Evolutionary conservation across 139 green algal genomes (phyloP).

Genomic region (Zygnema circumcarinatum): DNA sequence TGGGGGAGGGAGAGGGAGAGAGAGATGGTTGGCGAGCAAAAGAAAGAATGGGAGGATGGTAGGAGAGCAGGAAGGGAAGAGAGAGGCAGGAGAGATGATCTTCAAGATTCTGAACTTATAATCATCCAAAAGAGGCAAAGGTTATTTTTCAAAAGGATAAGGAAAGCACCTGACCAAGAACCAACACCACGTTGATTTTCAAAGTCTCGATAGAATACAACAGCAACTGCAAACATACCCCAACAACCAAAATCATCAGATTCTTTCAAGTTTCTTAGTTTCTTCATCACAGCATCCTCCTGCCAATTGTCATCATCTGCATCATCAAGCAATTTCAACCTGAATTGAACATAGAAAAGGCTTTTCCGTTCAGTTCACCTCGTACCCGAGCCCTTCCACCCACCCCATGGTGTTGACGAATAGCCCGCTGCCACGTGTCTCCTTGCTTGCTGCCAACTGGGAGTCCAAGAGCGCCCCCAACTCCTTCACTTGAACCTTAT

Average conservation of each 20-base stretch:
- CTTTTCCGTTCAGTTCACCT: conserved; percentile 42
- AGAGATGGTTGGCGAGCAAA: not conserved
- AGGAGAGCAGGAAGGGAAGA: conserved; percentile 3
- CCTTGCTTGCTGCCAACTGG: conserved; percentile 57
- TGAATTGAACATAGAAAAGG: not conserved
- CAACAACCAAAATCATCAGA: conserved; percentile 21
- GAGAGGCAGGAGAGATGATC: too few species aligned
- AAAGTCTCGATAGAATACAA: conserved; percentile 76
- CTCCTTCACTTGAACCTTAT: conserved; percentile 77
- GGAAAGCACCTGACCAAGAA: conserved; percentile 77
- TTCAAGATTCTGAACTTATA: too few species aligned
- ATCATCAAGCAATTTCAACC: not conserved
- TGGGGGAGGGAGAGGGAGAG: not conserved
- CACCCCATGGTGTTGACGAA: conserved; percentile 96
- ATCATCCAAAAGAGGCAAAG: too few species aligned
- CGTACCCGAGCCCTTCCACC: conserved; percentile 87
- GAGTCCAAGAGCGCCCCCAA: conserved; percentile 76
- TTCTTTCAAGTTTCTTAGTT: too few species aligned
- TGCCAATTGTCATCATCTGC: not conserved
- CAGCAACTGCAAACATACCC: conserved; percentile 74
- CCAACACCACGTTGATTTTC: conserved; percentile 81
- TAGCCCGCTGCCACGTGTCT: conserved; percentile 72
- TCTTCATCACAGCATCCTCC: not conserved
- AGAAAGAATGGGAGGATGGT: not conserved
- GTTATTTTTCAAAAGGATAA: too few species aligned